These are phyloP conservation scores for Rickenella mellea DNA, from an alignment of 768 basidiomycete species.

Conservation along the genomic window DNA sequence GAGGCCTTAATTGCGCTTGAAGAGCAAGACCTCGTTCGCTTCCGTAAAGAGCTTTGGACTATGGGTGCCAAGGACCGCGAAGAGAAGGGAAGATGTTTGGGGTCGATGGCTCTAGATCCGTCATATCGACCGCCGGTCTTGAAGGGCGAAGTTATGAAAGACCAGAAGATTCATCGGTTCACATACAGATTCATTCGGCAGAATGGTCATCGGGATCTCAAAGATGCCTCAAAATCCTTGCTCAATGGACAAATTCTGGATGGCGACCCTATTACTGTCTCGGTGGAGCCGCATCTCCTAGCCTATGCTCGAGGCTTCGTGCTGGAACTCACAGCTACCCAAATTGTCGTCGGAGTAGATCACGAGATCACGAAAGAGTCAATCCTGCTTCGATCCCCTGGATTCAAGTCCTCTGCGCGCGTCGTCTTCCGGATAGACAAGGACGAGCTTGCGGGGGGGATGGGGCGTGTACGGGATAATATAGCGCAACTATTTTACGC, in stretches of 20 bases:
- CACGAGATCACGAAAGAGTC: constrained; percentile 51
- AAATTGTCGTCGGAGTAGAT: constrained; percentile 75
- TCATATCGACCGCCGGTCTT: constrained; percentile 21
- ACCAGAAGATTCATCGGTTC: constrained; percentile 64
- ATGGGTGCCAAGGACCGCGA: constrained; percentile 76
- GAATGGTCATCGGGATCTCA: constrained; percentile 1
- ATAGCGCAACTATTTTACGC: constrained; percentile 83
- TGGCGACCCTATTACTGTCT: constrained; percentile 81
- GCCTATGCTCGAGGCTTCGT: constrained; percentile 82
- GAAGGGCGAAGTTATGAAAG: constrained; percentile 8
- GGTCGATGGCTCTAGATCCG: constrained; percentile 60
- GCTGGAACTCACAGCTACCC: constrained; percentile 51
- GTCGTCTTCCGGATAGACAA: constrained; percentile 82
- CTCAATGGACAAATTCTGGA: constrained; percentile 70
- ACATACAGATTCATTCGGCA: constrained; percentile 63
- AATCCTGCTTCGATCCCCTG: constrained; percentile 29
- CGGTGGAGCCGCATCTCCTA: constrained; percentile 79
- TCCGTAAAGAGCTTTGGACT: constrained; percentile 91
- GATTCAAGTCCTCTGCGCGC: constrained; percentile 5
- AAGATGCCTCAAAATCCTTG: constrained; percentile 26
- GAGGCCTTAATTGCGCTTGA: constrained; percentile 78
- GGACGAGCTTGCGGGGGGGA: constrained; percentile 82
- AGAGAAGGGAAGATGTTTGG: constrained; percentile 75
- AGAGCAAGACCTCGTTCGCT: constrained; percentile 77
- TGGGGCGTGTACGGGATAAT: constrained; percentile 85